phyloP scores from a whole-genome alignment of 2,329 filamentous ascomycete species.

The Claviceps cyperi region DNA sequence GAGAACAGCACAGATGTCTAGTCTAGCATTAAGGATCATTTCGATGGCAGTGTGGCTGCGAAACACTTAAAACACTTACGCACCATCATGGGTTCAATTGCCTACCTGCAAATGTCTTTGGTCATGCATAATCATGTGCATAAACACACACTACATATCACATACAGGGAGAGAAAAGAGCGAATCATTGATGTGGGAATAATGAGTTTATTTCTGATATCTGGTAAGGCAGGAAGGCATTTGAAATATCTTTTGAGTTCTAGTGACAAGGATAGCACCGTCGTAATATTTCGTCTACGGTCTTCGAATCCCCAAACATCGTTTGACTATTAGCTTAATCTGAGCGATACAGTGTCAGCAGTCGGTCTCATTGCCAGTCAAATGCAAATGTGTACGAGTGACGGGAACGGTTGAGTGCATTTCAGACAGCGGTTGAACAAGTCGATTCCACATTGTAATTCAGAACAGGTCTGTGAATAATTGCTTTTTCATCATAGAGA shows the following conservation, averaged over 20 bases:
- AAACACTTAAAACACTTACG: too few relatives aligned
- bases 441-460: slow-evolving; percentile 53
- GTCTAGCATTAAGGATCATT: slow-evolving; percentile 19
- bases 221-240: background rate
- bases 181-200: too few relatives aligned
- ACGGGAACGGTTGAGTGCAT: background rate
- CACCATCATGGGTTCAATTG: too few relatives aligned
- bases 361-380: background rate
- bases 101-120: too few relatives aligned
- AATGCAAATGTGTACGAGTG: background rate
- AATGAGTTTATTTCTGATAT: too few relatives aligned
- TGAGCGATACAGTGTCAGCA: slow-evolving; percentile 2
- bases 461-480: slow-evolving; percentile 76
- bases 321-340: background rate
- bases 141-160: too few relatives aligned
- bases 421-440: slow-evolving; percentile 78
- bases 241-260: background rate
- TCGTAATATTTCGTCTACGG: background rate
- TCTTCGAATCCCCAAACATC: background rate
- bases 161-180: background rate
- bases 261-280: background rate
- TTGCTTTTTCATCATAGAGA: slow-evolving; percentile 51
- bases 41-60: background rate
- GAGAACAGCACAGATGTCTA: slow-evolving; percentile 40
- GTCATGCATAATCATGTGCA: too few relatives aligned